Base-by-base conservation (phyloP, 768 basidiomycete species). In the Russula abietina region DNA sequence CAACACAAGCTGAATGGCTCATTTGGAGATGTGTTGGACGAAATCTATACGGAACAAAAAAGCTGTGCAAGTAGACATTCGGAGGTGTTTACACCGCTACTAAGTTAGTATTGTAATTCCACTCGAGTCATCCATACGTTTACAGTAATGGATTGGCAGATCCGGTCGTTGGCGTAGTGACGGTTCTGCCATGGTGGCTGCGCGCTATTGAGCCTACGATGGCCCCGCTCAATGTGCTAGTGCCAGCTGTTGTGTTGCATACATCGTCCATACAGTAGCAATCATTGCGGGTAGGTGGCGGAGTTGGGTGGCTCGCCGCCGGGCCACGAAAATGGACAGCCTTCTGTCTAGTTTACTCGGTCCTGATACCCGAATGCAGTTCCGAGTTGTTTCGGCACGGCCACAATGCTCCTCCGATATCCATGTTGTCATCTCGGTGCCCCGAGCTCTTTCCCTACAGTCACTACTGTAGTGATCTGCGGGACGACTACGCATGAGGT, bases 231-330 rank as follows among this genome's bases (percentile, higher is more conserved):
- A 49, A 81, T 81, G 91, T 7, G 81, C 81, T 0, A 92, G 92
- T 4, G 91, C 86, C 0, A 89, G 86, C 4, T 77, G 36, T 98
- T 95, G n/a, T n/a, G n/a, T 96, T 81, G 88, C 57, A 88, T 90
- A 39, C 14, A 6, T 39, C 62, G 79, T 98, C 22, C 80, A n/a
- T n/a, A n/a, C n/a, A n/a, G 84, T 62, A 93, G 91, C 70, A 97
- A 97, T 72, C 96, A 95, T 1, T 76, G 96, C 28, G 93, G 93
- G 4, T 98, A 94, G 94, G 81, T 71, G 91, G 88, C 69, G 89
- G 88, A 4, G 83, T 95, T 6, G 96, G n/a, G 96, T 98, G 95
- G 94, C 93, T 97, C 75, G 86, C 91, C 24, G n/a, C n/a, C n/a
- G n/a, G n/a, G n/a, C n/a, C n/a, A 77, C 94, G 62, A 99, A 99